Base-by-base conservation (phyloP, 352 stramenopile genomes). In the Globisporangium paroecandrum region DNA sequence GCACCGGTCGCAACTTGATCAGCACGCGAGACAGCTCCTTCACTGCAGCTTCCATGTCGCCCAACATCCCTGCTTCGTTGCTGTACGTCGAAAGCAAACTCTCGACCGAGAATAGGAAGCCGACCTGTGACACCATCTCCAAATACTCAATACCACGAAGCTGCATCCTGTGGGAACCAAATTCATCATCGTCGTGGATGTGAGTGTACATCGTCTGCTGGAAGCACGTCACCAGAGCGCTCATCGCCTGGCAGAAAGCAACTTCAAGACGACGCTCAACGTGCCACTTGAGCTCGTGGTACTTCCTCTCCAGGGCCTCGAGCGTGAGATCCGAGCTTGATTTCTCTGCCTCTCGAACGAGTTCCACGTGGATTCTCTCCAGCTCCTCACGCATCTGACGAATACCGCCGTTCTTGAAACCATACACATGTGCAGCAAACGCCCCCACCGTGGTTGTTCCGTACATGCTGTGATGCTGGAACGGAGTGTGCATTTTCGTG, bases 171-270 rank as follows among this genome's bases (percentile, higher is more conserved):
- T 86, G 68, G 9, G 70, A 62, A 1, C 72, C 76, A 69, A 82
- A 77, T 22, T 76, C 66, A 7, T 62, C 53, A 60, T 83, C 70
- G 24, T 89, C 71, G 62, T 93, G 77, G 8, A 90, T 79, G 62
- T 95, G 85, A 10, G 91, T 79, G 60, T 89, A 95, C 12, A 94
- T 70, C 7, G 88, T 91, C 75, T 94, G 86, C 77, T 94, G 85
- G 54, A 95, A 94, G 58, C 85, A 94, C 20, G 88, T 94, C 49
- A 92, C 88, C 24, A 95, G 75, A 8, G 88, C 83, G 56, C 82
- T 91, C 77, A 95, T 86, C 2, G 86, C 73, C 66, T 95, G 86
- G 51, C 76, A 92, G 62, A 94, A 93, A n/a, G 83, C 80, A 12
- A 95, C 84, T 54, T 95, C 88, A 6, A 95, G 76, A 9, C 88